phyloP scores from a whole-genome alignment of 192 early-diverging fungal species.

The Entomortierella beljakovae region DNA sequence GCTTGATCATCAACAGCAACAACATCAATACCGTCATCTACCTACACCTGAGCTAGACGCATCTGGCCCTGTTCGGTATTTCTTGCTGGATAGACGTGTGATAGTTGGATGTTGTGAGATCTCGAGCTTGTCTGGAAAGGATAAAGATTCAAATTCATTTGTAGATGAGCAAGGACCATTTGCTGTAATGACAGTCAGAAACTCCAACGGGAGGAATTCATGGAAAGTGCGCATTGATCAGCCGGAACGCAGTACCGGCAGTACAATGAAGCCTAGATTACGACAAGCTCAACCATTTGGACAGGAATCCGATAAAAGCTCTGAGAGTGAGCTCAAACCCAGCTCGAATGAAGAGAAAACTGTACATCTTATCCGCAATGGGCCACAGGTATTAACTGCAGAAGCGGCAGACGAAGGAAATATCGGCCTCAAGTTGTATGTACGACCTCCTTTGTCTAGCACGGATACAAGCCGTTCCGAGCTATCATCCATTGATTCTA shows the following conservation, averaged over 20 bases:
- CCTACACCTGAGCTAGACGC: conserved; percentile 8
- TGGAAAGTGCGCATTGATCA: conserved; percentile 67
- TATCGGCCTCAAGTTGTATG: conserved; percentile 35
- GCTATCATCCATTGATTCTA: background rate
- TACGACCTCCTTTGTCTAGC: background rate
- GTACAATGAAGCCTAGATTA: background rate
- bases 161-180: conserved; percentile 51
- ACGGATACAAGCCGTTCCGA: background rate
- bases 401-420: conserved; percentile 41
- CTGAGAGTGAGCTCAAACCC: background rate
- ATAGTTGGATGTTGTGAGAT: conserved; percentile 77
- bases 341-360: background rate
- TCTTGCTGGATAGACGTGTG: conserved; percentile 72
- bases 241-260: background rate
- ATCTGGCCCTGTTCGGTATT: conserved; percentile 70
- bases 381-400: conserved; percentile 7
- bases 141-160: background rate
- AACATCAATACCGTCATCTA: conserved; percentile 4
- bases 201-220: conserved; percentile 77
- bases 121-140: conserved; percentile 22
- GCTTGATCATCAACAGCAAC: conserved; percentile 2
- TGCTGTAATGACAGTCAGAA: conserved; percentile 71
- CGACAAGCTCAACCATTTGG: background rate
- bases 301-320: background rate
- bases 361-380: background rate